Evolutionary conservation across 495 filamentous ascomycete species (phyloP).

Genomic region (Penicillium robsamsonii): DNA sequence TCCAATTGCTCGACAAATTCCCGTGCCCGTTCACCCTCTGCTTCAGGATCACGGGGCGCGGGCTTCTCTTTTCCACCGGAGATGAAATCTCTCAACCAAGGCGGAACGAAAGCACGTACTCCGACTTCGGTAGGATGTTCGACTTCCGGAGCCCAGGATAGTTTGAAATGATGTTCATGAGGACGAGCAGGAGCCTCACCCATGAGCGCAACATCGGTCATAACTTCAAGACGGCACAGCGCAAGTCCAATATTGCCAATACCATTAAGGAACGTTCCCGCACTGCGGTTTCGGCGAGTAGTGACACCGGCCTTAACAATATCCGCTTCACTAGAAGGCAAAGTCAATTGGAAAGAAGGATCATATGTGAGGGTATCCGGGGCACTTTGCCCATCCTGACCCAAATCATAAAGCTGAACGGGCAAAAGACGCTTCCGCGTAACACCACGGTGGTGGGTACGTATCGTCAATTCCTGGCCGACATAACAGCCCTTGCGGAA

Average conservation of each 20-base stretch:
- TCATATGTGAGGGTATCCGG: slow-evolving; percentile 54
- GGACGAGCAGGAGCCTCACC: slow-evolving; percentile 57
- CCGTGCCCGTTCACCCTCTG: slow-evolving; percentile 35
- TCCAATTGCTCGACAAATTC: slow-evolving; percentile 42
- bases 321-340: slow-evolving; percentile 37
- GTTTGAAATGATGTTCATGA: slow-evolving; percentile 54
- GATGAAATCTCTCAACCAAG: slow-evolving; percentile 61
- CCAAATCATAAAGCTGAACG: slow-evolving; percentile 63
- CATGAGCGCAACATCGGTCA: slow-evolving; percentile 71
- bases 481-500: slow-evolving; percentile 97
- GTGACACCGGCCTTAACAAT: slow-evolving; percentile 43
- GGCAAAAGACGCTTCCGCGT: slow-evolving; percentile 90
- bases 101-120: slow-evolving; percentile 84
- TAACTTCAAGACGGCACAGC: slow-evolving; percentile 84
- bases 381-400: slow-evolving; percentile 28
- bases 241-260: slow-evolving; percentile 84
- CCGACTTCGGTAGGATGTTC: slow-evolving; percentile 49
- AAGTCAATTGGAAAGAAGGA: slow-evolving; percentile 28
- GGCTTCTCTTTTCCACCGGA: slow-evolving; percentile 27
- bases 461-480: slow-evolving; percentile 92
- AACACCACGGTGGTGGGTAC: slow-evolving; percentile 89
- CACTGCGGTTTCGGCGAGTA: slow-evolving; percentile 57
- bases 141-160: slow-evolving; percentile 45
- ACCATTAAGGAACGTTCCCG: slow-evolving; percentile 73
- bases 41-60: slow-evolving; percentile 18